Conservation (phyloP, 805 yeast genomes). For the Kurtzmaniella fragi region DNA sequence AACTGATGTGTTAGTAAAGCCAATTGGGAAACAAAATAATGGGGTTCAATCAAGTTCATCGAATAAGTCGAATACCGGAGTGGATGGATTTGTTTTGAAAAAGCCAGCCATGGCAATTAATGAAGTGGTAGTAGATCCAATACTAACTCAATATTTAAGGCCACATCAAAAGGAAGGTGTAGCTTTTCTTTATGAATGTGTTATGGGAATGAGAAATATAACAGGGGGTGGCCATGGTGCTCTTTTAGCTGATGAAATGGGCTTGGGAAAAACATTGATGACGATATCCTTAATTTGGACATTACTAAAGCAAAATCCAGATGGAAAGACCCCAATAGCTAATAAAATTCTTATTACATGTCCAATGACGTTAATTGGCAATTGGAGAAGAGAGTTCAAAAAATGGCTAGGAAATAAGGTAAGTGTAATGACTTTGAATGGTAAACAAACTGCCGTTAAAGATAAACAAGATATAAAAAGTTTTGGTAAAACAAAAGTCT, state of each 20-base stretch:
- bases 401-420: conserved; percentile 81
- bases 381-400: conserved; percentile 84
- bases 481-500: conserved; percentile 64
- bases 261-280: conserved; percentile 70
- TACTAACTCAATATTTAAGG: conserved; percentile 49
- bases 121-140: conserved; percentile 60
- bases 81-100: conserved; percentile 40
- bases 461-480: conserved; percentile 54
- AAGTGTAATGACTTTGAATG: conserved; percentile 59
- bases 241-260: conserved; percentile 95
- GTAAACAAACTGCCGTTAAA: conserved; percentile 43
- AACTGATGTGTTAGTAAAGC: background rate
- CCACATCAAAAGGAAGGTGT: conserved; percentile 89
- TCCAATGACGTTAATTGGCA: conserved; percentile 82
- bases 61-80: conserved; percentile 36
- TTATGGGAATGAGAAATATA: conserved; percentile 57
- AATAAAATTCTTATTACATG: conserved; percentile 75
- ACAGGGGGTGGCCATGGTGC: conserved; percentile 56
- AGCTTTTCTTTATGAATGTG: conserved; percentile 71
- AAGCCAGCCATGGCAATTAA: conserved; percentile 9
- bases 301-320: conserved; percentile 61
- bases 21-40: background rate
- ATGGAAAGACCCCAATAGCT: conserved; percentile 27
- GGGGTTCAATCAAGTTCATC: conserved; percentile 7
- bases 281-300: conserved; percentile 86